Evolutionary conservation across 371 early-diverging fungal species (phyloP).

Genomic region (Mortierella sp.): DNA sequence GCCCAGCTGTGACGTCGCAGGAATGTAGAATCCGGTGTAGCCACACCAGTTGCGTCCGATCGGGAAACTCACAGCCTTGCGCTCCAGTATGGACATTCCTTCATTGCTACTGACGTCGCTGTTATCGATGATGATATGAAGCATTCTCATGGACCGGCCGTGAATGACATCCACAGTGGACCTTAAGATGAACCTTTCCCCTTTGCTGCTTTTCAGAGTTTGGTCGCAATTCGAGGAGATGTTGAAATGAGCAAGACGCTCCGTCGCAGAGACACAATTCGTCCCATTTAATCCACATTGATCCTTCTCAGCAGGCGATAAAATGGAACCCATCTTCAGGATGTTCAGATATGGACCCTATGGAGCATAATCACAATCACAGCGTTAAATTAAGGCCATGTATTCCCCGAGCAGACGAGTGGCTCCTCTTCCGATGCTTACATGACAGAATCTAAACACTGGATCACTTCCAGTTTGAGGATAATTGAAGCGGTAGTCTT

Average conservation of each 20-base stretch:
- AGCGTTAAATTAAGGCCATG: slow-evolving; percentile 8
- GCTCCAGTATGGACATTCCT: not conserved
- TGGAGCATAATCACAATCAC: not conserved
- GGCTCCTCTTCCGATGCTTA: slow-evolving; percentile 10
- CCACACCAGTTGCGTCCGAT: not conserved
- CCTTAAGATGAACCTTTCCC: not conserved
- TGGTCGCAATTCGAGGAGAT: not conserved
- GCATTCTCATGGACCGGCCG: not conserved
- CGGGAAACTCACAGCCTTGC: slow-evolving; percentile 1
- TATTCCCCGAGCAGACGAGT: too few relatives aligned
- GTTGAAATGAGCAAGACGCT: not conserved
- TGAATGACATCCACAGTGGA: not conserved
- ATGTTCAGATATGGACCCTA: slow-evolving; percentile 14
- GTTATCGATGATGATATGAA: not conserved
- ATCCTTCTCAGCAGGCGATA: not conserved
- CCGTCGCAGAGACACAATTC: slow-evolving; percentile 2
- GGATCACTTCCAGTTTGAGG: not conserved
- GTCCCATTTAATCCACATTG: not conserved
- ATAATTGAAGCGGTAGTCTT: slow-evolving; percentile 9
- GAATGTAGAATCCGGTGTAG: slow-evolving; percentile 3
- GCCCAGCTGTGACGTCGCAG: slow-evolving; percentile 10
- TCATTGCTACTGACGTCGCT: too few relatives aligned
- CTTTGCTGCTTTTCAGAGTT: not conserved
- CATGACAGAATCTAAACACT: slow-evolving; percentile 1
- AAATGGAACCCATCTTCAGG: not conserved